Conservation (phyloP, 1,139 yeast species). For the Taiozyma sp. region DNA sequence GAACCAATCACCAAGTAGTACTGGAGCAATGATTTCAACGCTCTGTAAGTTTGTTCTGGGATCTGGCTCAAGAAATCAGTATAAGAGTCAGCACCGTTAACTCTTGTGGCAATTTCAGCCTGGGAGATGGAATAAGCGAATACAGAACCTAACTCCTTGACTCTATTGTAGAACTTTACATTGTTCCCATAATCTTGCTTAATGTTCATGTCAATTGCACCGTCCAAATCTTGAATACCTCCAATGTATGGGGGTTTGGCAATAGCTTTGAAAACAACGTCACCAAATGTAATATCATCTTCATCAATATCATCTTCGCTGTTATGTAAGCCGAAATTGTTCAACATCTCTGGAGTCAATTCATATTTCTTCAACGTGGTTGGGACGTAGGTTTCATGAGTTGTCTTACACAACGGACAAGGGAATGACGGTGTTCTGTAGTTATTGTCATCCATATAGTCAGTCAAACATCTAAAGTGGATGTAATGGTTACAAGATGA, state of each 20-base stretch:
- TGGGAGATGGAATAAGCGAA: slow-evolving; percentile 39
- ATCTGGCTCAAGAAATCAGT: slow-evolving; percentile 31
- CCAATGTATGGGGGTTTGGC: neutral
- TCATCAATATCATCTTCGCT: neutral
- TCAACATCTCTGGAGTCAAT: neutral
- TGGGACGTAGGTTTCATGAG: slow-evolving; percentile 26
- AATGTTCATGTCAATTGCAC: neutral
- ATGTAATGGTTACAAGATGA: slow-evolving; percentile 70
- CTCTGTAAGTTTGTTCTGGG: slow-evolving; percentile 35
- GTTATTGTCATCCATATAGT: slow-evolving; percentile 30
- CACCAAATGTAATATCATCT: neutral
- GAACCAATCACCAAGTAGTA: slow-evolving; percentile 5
- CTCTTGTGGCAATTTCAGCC: slow-evolving; percentile 48
- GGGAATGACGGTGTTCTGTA: slow-evolving; percentile 29
- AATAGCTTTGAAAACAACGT: neutral
- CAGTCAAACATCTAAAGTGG: slow-evolving; percentile 51
- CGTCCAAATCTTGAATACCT: neutral
- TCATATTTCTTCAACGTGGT: neutral
- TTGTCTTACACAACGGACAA: slow-evolving; percentile 65
- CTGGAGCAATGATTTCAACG: slow-evolving; percentile 38
- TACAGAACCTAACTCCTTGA: neutral
- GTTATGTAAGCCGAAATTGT: neutral
- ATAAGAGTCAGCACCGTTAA: slow-evolving; percentile 32
- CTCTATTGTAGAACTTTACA: neutral
- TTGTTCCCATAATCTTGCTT: neutral